Evolutionary conservation across 1,139 yeast species (phyloP).

Genomic region (Williopsis jadinii): DNA sequence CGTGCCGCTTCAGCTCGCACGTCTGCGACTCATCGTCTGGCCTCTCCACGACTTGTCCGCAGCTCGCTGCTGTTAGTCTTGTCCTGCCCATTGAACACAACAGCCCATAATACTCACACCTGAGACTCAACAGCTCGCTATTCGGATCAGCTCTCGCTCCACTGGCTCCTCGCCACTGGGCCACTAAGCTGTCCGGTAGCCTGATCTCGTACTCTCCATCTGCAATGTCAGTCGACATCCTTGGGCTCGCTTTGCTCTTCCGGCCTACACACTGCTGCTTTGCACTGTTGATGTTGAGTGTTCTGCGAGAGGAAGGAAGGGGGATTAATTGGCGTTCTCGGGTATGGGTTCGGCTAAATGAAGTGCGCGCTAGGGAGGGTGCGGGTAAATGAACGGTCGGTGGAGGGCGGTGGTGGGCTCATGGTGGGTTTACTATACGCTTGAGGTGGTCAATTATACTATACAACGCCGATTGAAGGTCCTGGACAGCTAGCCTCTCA

Average conservation of each 20-base stretch:
- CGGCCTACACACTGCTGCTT: too few relatives aligned
- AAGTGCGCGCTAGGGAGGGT: too few relatives aligned
- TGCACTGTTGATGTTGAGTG: too few relatives aligned
- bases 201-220: conserved; percentile 22
- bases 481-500: conserved; percentile 33
- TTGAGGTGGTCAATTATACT: too few relatives aligned
- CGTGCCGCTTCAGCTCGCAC: conserved; percentile 5
- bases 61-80: not conserved
- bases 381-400: too few relatives aligned
- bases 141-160: not conserved
- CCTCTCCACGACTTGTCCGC: conserved; percentile 6
- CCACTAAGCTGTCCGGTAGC: conserved; percentile 12
- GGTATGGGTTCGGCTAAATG: too few relatives aligned
- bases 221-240: conserved; percentile 2
- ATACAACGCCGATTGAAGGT: too few relatives aligned
- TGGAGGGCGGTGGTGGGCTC: too few relatives aligned
- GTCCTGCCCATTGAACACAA: not conserved
- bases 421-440: too few relatives aligned
- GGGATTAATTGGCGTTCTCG: too few relatives aligned
- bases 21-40: conserved; percentile 11
- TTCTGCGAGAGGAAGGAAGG: too few relatives aligned
- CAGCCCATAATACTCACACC: conserved; percentile 11
- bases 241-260: not conserved
- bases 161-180: conserved; percentile 2
- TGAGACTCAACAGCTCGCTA: conserved; percentile 12